These are phyloP conservation scores for Diphasiastrum complanatum DNA, from an alignment of 83 land plant genomes.

Conservation along the genomic window DNA sequence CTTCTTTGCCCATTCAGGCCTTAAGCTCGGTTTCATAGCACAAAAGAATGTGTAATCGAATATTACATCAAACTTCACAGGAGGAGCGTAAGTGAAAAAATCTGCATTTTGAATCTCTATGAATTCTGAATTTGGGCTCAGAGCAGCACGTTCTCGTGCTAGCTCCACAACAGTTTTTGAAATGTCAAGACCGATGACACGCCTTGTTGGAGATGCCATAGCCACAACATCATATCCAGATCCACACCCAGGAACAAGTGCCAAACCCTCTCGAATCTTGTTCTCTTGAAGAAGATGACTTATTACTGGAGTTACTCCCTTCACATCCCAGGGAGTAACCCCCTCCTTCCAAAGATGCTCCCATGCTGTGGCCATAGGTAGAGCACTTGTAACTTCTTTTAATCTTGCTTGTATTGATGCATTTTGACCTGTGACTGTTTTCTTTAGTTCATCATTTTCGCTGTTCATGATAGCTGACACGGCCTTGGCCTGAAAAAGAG, in stretches of 20 bases:
- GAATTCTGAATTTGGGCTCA: not conserved
- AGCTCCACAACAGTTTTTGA: slow-evolving; percentile 24
- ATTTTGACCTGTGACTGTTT: too few relatives aligned
- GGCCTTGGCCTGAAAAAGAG: too few relatives aligned
- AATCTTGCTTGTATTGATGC: too few relatives aligned
- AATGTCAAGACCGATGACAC: slow-evolving; percentile 33
- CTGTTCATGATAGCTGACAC: too few relatives aligned
- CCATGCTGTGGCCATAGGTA: too few relatives aligned
- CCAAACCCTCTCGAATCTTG: slow-evolving; percentile 20
- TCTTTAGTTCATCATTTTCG: too few relatives aligned
- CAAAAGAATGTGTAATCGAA: slow-evolving; percentile 41
- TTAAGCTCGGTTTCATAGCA: slow-evolving; percentile 25
- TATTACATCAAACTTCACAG: slow-evolving; percentile 19
- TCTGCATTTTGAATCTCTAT: slow-evolving; percentile 15
- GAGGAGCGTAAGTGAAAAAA: slow-evolving; percentile 20
- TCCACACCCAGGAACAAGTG: slow-evolving; percentile 36
- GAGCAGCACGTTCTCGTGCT: slow-evolving; percentile 10
- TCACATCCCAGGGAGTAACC: slow-evolving; percentile 28
- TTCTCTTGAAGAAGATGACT: slow-evolving; percentile 17
- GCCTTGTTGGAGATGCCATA: slow-evolving; percentile 19
- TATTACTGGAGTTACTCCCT: slow-evolving; percentile 24
- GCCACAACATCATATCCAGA: slow-evolving; percentile 35
- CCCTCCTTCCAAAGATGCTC: slow-evolving; percentile 33
- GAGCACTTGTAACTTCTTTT: too few relatives aligned
- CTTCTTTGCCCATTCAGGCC: slow-evolving; percentile 26